Evolutionary conservation across 2,329 filamentous ascomycete species (phyloP).

Genomic region (Cytospora mali): DNA sequence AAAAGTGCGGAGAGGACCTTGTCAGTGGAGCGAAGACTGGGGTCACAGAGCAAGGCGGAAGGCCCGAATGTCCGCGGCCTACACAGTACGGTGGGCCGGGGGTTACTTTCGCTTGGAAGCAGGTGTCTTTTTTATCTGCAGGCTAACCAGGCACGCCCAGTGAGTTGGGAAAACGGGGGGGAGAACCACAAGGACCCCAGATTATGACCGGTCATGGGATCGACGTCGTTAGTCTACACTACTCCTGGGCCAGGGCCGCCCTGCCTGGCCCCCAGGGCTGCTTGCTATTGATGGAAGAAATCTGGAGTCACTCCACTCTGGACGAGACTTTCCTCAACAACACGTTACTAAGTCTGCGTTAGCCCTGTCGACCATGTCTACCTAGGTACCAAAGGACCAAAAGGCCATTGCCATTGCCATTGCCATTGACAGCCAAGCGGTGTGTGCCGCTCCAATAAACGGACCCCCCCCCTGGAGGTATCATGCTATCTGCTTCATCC

Average conservation of each 20-base stretch:
- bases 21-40: constrained; percentile 13
- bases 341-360: constrained; percentile 19
- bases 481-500: constrained; percentile 12
- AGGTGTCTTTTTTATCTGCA: neutral
- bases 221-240: constrained; percentile 1
- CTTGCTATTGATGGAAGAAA: constrained; percentile 30
- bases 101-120: neutral
- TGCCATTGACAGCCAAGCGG: constrained; percentile 11
- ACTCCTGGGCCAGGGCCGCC: constrained; percentile 12
- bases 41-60: constrained; percentile 5
- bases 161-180: neutral
- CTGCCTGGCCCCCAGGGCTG: no score
- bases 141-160: neutral
- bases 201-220: constrained; percentile 16
- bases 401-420: constrained; percentile 13
- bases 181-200: constrained; percentile 4
- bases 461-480: constrained; percentile 16
- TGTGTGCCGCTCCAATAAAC: constrained; percentile 6
- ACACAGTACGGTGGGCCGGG: constrained; percentile 7
- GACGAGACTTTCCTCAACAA: constrained; percentile 23
- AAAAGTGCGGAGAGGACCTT: constrained; percentile 11
- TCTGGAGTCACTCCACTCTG: constrained; percentile 28
- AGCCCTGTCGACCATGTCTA: constrained; percentile 13
- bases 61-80: constrained; percentile 13
- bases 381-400: no score